Percentiles rank a stretch among this genome's conserved stretches.
These are phyloP conservation scores for Eucalyptus paniculata DNA, from an alignment of 345 rosid genomes.

Conservation along the genomic window DNA sequence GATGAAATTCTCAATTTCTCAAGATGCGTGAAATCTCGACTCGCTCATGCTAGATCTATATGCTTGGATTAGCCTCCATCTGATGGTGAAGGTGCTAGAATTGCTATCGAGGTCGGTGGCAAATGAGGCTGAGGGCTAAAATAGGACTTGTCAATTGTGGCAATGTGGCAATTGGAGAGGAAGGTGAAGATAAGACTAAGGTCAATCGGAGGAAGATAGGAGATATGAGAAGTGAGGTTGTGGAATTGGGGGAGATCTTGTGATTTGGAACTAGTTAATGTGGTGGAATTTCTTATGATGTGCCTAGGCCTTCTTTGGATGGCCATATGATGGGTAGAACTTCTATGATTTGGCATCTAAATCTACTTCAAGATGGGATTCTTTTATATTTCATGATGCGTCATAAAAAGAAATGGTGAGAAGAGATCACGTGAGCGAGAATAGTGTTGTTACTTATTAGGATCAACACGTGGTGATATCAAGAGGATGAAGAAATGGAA, in stretches of 20 bases:
- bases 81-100: too few species aligned
- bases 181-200: not conserved
- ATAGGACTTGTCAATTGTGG: not conserved
- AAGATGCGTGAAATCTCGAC: too few species aligned
- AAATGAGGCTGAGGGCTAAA: too few species aligned
- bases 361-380: not conserved
- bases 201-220: not conserved
- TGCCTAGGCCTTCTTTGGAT: conserved; percentile 79
- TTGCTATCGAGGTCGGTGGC: too few species aligned
- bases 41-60: too few species aligned
- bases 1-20: too few species aligned
- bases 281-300: conserved; percentile 17
- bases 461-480: not conserved
- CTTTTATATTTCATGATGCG: not conserved
- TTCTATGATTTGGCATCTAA: conserved; percentile 15
- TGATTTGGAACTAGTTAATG: conserved; percentile 27
- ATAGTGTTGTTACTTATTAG: not conserved
- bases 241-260: conserved; percentile 40
- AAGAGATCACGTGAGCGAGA: not conserved
- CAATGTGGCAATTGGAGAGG: not conserved
- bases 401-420: not conserved
- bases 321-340: conserved; percentile 46
- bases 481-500: not conserved
- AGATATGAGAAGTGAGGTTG: conserved; percentile 4
- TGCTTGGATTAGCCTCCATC: too few species aligned